Conservation (phyloP, 208 protist genomes). For the Leishmania arabica region DNA sequence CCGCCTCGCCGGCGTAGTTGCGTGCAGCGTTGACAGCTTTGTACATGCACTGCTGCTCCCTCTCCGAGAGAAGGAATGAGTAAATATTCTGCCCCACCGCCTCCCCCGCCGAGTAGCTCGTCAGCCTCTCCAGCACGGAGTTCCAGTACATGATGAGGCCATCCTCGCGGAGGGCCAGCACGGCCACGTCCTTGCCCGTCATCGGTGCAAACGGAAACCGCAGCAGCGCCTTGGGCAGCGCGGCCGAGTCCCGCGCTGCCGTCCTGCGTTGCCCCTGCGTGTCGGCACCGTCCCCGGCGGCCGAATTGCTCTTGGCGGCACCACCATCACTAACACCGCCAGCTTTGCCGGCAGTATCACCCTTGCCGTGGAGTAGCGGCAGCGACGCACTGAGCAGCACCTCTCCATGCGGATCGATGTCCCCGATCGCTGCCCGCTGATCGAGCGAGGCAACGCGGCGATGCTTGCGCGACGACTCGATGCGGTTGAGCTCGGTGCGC, state of each 20-base stretch:
- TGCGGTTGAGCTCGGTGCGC: slow-evolving; percentile 54
- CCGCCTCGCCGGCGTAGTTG: slow-evolving; percentile 67
- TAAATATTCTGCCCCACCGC: slow-evolving; percentile 85
- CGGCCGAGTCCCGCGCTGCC: not conserved
- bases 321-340: not conserved
- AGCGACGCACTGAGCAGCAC: slow-evolving; percentile 41
- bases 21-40: slow-evolving; percentile 54
- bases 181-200: slow-evolving; percentile 19
- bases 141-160: slow-evolving; percentile 82
- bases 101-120: slow-evolving; percentile 66
- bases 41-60: slow-evolving; percentile 78
- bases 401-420: slow-evolving; percentile 49
- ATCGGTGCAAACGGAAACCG: slow-evolving; percentile 34
- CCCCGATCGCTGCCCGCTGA: slow-evolving; percentile 15
- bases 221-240: slow-evolving; percentile 19
- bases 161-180: slow-evolving; percentile 83
- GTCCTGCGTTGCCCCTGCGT: not conserved
- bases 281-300: not conserved
- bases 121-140: slow-evolving; percentile 57
- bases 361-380: slow-evolving; percentile 30
- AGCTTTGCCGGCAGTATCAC: not conserved
- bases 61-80: slow-evolving; percentile 68
- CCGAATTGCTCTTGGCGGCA: not conserved
- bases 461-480: slow-evolving; percentile 39
- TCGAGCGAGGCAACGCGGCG: slow-evolving; percentile 32